These are phyloP conservation scores for Petunia axillaris DNA, from an alignment of 257 asterid genomes.

Conservation along the genomic window DNA sequence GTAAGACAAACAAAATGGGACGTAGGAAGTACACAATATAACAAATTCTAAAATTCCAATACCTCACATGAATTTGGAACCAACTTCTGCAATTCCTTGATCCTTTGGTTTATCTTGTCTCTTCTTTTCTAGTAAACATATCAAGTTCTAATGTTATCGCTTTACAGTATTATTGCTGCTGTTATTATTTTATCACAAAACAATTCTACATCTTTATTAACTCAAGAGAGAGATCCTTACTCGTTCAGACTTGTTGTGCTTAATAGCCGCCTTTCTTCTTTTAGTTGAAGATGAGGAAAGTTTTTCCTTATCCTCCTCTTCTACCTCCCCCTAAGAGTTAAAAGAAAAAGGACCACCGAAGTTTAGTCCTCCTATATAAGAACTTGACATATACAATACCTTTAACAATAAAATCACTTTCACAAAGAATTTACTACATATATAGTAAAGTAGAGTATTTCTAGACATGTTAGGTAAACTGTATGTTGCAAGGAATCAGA, in stretches of 20 bases:
- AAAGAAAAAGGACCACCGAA: neutral
- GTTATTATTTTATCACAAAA: neutral
- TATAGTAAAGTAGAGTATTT: no score
- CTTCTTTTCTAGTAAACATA: slow-evolving; percentile 66
- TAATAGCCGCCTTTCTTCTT: slow-evolving; percentile 77
- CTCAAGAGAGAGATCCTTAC: slow-evolving; percentile 35
- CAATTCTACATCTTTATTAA: neutral
- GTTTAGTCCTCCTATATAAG: neutral
- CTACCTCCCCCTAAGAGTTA: slow-evolving; percentile 40
- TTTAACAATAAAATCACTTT: neutral
- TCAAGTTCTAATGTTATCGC: no score
- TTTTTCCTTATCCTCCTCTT: slow-evolving; percentile 43
- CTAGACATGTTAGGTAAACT: no score
- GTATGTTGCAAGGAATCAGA: no score
- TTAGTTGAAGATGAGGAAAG: slow-evolving; percentile 55
- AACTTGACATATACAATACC: neutral
- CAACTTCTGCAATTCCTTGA: slow-evolving; percentile 90
- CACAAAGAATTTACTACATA: neutral
- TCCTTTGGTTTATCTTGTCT: slow-evolving; percentile 85
- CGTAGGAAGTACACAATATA: neutral
- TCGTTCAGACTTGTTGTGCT: slow-evolving; percentile 83
- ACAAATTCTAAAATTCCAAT: neutral
- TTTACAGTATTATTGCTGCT: neutral
- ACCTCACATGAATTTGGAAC: slow-evolving; percentile 98
- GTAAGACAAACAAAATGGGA: no score